A percentile compares a stretch with the other conserved stretches of the same genome.
Conservation (phyloP, 169 alveolate genomes). For the Cryptosporidium xiaoi region DNA sequence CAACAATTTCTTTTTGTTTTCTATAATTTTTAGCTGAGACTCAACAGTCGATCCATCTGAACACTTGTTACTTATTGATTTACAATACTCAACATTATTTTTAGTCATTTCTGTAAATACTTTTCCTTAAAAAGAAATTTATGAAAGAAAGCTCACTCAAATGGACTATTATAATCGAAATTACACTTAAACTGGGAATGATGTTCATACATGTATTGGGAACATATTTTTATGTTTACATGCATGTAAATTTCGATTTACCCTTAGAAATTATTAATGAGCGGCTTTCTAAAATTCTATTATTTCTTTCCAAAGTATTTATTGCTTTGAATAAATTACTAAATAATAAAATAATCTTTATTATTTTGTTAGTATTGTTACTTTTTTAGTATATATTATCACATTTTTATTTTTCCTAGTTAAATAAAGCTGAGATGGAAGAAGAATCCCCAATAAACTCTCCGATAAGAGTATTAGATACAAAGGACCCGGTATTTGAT, state of each 20-base stretch:
- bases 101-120: not conserved
- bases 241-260: slow-evolving; percentile 31
- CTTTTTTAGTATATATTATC: not conserved
- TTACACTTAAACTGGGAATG: not conserved
- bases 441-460: slow-evolving; percentile 42
- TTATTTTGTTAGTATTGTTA: not conserved
- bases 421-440: slow-evolving; percentile 5
- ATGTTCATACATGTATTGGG: not conserved
- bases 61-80: not conserved
- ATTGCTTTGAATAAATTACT: not conserved
- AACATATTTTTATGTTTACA: slow-evolving; percentile 14
- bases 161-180: not conserved
- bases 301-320: no score
- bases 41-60: slow-evolving; percentile 41
- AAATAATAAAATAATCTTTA: not conserved
- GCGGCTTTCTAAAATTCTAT: slow-evolving; percentile 14
- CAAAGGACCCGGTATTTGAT: slow-evolving; percentile 63
- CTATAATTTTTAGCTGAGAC: not conserved
- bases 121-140: not conserved
- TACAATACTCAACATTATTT: not conserved
- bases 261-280: slow-evolving; percentile 9
- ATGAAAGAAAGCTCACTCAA: not conserved
- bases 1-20: not conserved
- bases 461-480: slow-evolving; percentile 48
- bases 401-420: not conserved